A percentile compares a stretch with the other conserved stretches of the same genome.
phyloP scores from a whole-genome alignment of 495 filamentous ascomycete genomes.

The Talaromyces stipitatus region DNA sequence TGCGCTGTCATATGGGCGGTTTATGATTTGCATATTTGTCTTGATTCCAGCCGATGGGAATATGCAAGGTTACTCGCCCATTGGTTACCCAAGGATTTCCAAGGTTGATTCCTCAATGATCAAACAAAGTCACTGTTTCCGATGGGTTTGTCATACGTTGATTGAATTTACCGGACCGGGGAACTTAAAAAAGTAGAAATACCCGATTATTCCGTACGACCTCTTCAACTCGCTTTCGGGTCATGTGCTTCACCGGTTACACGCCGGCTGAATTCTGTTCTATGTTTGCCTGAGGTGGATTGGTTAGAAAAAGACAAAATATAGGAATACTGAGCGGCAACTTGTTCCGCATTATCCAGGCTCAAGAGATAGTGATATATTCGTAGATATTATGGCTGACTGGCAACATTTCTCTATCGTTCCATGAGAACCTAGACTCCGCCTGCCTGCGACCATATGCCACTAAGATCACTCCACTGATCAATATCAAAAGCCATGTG shows the following conservation, averaged over 20 bases:
- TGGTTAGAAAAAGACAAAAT: too few relatives aligned
- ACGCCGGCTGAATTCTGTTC: background rate
- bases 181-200: background rate
- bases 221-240: background rate
- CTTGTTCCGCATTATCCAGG: too few relatives aligned
- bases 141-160: background rate
- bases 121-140: background rate
- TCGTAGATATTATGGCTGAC: too few relatives aligned
- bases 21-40: too few relatives aligned
- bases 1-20: background rate
- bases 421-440: background rate
- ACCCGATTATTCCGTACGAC: background rate
- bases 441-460: background rate
- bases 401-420: too few relatives aligned
- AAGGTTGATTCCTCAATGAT: background rate
- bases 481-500: slow-evolving; percentile 1
- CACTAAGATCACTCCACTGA: background rate
- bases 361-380: too few relatives aligned
- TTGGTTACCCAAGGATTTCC: too few relatives aligned
- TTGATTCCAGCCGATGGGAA: too few relatives aligned
- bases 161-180: background rate
- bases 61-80: too few relatives aligned
- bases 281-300: too few relatives aligned
- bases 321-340: too few relatives aligned
- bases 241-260: background rate